phyloP scores from a whole-genome alignment of 2,329 filamentous ascomycete species.

The Xylaria sp. region DNA sequence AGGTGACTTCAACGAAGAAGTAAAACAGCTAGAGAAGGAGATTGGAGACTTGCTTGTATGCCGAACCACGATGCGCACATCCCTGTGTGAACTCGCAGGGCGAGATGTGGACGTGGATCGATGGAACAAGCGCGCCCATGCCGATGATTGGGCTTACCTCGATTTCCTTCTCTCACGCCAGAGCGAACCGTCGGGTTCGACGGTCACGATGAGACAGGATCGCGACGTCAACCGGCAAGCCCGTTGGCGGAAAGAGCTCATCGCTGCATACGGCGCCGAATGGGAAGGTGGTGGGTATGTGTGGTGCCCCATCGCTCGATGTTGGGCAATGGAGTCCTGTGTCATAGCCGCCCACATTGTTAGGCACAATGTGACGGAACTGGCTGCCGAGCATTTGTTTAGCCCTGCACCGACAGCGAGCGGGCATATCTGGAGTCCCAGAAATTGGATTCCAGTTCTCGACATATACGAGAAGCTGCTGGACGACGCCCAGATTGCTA shows the following conservation, averaged over 20 bases:
- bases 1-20: not conserved
- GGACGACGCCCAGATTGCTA: constrained; percentile 11
- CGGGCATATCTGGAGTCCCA: constrained; percentile 12
- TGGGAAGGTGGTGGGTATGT: not conserved
- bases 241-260: constrained; percentile 9
- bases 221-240: constrained; percentile 8
- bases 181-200: constrained; percentile 6
- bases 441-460: constrained; percentile 7
- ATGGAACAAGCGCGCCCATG: constrained; percentile 6
- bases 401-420: constrained; percentile 5
- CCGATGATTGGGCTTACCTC: constrained; percentile 12
- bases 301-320: not conserved
- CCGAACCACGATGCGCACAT: not conserved
- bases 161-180: constrained; percentile 2
- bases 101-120: not conserved
- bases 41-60: not conserved
- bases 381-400: constrained; percentile 10
- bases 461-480: constrained; percentile 4
- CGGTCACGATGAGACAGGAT: constrained; percentile 4
- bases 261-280: constrained; percentile 8
- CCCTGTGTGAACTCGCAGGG: not conserved
- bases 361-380: constrained; percentile 12
- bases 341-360: constrained; percentile 12
- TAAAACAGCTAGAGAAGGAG: not conserved
- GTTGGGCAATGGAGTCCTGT: not conserved